These are phyloP conservation scores for Metarhizium album DNA, from an alignment of 2,329 filamentous ascomycete species.

Conservation along the genomic window DNA sequence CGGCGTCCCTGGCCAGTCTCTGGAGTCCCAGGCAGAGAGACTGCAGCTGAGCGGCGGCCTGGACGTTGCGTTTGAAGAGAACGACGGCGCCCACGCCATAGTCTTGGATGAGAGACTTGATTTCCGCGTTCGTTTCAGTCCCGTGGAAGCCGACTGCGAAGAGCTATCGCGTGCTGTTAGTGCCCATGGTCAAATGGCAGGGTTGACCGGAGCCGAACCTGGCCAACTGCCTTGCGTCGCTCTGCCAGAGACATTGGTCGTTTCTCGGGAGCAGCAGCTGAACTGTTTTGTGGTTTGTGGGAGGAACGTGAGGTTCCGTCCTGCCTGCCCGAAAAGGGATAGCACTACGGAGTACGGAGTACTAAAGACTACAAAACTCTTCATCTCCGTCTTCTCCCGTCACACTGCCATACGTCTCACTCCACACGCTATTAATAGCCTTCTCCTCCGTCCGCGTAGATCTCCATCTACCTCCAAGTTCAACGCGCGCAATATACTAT, in stretches of 20 bases:
- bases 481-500: too few species aligned
- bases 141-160: constrained; percentile 18
- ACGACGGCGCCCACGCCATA: constrained; percentile 17
- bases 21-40: constrained; percentile 14
- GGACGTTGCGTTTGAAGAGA: constrained; percentile 17
- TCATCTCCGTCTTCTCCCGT: too few species aligned
- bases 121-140: constrained; percentile 11
- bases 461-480: too few species aligned
- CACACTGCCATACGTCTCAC: too few species aligned
- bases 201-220: background rate
- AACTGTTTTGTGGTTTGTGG: background rate
- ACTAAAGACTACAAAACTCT: too few species aligned
- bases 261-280: background rate
- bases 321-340: too few species aligned
- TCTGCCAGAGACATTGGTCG: background rate
- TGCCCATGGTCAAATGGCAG: too few species aligned
- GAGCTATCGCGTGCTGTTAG: constrained; percentile 8
- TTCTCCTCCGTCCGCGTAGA: too few species aligned
- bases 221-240: constrained; percentile 4
- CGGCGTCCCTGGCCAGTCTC: constrained; percentile 13
- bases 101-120: constrained; percentile 15
- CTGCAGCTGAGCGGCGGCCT: constrained; percentile 12
- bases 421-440: too few species aligned
- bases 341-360: too few species aligned
- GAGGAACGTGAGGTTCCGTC: too few species aligned